Evolutionary conservation across 2,329 filamentous ascomycete species (phyloP).

Genomic region (Didymosphaeria variabile): DNA sequence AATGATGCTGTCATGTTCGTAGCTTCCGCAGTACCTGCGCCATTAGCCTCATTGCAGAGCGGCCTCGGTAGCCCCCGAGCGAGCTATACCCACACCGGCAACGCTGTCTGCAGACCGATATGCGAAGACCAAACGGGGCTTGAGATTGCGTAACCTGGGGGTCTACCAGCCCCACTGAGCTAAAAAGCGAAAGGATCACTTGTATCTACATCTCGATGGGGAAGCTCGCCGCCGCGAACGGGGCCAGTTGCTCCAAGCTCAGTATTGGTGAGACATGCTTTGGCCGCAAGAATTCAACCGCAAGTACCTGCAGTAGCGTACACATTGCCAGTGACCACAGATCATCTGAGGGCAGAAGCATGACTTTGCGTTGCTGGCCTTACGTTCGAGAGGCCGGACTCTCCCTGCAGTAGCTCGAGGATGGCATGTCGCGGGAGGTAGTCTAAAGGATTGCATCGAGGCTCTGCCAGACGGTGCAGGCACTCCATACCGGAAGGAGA

Average conservation of each 20-base stretch:
- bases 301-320: constrained; percentile 4
- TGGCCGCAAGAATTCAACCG: not conserved
- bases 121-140: not conserved
- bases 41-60: not conserved
- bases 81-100: not conserved
- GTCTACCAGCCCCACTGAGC: not conserved
- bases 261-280: constrained; percentile 4
- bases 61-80: not conserved
- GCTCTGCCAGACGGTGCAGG: not conserved
- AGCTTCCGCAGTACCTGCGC: constrained; percentile 7
- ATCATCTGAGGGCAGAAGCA: constrained; percentile 2
- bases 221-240: constrained; percentile 1
- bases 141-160: not conserved
- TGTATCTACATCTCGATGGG: constrained; percentile 4
- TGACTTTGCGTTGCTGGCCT: constrained; percentile 5
- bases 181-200: not conserved
- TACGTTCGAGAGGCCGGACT: constrained; percentile 1
- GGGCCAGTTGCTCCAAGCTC: constrained; percentile 1
- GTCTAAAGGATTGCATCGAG: constrained; percentile 9
- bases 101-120: not conserved
- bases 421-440: constrained; percentile 2
- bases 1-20: not conserved
- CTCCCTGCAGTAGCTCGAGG: constrained; percentile 13
- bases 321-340: not conserved
- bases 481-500: not conserved